Conservation (phyloP, 2,329 filamentous ascomycete genomes). For the Neospermospora avenae region DNA sequence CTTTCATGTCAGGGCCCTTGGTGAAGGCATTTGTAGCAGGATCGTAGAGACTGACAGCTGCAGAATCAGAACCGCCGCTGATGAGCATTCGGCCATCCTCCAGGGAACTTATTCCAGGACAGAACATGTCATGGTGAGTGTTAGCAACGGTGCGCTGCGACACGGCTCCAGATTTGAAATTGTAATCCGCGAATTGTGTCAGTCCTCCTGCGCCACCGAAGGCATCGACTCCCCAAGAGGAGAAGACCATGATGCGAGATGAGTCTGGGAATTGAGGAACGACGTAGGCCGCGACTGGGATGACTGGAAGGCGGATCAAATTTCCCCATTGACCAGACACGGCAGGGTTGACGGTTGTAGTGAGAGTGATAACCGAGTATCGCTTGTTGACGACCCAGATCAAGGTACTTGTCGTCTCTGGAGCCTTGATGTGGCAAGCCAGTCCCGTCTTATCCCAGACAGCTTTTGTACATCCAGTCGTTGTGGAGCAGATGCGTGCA, state of each 20-base stretch:
- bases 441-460: not conserved
- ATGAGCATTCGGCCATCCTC: constrained; percentile 15
- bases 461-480: not conserved
- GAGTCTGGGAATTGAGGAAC: constrained; percentile 3
- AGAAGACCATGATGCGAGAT: constrained; percentile 4
- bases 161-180: not conserved
- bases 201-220: not conserved
- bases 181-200: constrained; percentile 6
- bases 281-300: constrained; percentile 4
- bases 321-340: not conserved
- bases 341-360: not conserved
- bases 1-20: constrained; percentile 4
- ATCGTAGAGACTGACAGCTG: constrained; percentile 17
- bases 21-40: constrained; percentile 4
- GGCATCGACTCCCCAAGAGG: not conserved
- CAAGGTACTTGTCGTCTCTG: not conserved
- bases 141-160: constrained; percentile 1
- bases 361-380: not conserved
- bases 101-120: constrained; percentile 20
- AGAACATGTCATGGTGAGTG: constrained; percentile 25
- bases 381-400: not conserved
- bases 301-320: constrained; percentile 6
- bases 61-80: constrained; percentile 16
- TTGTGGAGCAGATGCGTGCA: not conserved
- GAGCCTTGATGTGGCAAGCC: not conserved